Percentiles rank a stretch among this genome's conserved stretches.
Evolutionary conservation across 352 stramenopile genomes (phyloP).

Genomic region (Plasmopara viticola): DNA sequence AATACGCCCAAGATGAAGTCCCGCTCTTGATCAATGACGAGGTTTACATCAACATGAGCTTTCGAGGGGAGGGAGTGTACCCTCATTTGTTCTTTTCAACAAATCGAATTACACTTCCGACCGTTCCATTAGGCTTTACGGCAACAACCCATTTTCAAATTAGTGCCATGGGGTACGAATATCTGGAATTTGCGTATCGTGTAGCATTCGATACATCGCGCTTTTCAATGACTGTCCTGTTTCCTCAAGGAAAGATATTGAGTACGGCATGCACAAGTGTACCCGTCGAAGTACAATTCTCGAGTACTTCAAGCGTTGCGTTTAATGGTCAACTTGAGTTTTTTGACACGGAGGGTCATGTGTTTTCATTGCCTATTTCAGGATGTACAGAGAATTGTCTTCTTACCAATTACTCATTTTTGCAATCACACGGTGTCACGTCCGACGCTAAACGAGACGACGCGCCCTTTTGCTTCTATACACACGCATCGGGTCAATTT

Average conservation of each 20-base stretch:
- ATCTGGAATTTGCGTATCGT: slow-evolving; percentile 84
- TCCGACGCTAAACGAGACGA: slow-evolving; percentile 8
- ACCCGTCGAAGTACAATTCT: slow-evolving; percentile 81
- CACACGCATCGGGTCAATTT: slow-evolving; percentile 42
- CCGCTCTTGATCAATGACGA: slow-evolving; percentile 62
- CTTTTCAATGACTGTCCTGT: slow-evolving; percentile 78
- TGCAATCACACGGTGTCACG: slow-evolving; percentile 37
- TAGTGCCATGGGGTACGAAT: slow-evolving; percentile 87
- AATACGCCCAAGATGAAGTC: slow-evolving; percentile 75
- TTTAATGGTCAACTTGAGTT: slow-evolving; percentile 91
- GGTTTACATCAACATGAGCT: slow-evolving; percentile 78
- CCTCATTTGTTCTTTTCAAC: slow-evolving; percentile 89
- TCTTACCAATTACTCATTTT: slow-evolving; percentile 86
- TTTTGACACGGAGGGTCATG: slow-evolving; percentile 86
- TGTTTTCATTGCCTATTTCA: slow-evolving; percentile 76
- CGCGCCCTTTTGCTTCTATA: slow-evolving; percentile 33
- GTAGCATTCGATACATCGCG: slow-evolving; percentile 68
- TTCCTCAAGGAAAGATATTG: slow-evolving; percentile 86
- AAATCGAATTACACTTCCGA: slow-evolving; percentile 80
- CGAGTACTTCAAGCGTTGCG: slow-evolving; percentile 76
- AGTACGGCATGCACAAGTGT: slow-evolving; percentile 76
- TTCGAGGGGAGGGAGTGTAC: slow-evolving; percentile 83
- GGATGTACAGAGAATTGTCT: slow-evolving; percentile 90
- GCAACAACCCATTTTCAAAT: slow-evolving; percentile 65
- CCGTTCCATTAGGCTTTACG: slow-evolving; percentile 82